Percentiles rank a stretch among this genome's conserved stretches.
Conservation (phyloP, 176 grass and related monocot species). For the Thalia dealbata region DNA sequence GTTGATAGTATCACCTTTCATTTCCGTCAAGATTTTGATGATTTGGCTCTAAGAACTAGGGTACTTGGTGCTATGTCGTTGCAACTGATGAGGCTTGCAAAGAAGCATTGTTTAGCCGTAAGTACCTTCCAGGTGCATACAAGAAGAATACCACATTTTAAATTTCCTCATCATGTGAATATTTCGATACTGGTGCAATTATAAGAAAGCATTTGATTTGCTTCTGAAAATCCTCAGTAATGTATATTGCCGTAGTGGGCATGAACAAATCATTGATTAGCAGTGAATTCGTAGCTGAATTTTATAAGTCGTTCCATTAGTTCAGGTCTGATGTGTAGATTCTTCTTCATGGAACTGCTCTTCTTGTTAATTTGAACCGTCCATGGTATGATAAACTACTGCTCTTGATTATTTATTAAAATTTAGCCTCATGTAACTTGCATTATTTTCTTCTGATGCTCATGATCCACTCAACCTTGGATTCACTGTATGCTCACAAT, state of each 20-base stretch:
- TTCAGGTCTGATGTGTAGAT: neutral
- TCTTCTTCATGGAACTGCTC: neutral
- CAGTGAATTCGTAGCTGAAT: neutral
- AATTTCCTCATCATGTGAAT: neutral
- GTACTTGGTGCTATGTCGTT: conserved; percentile 77
- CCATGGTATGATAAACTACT: too few relatives aligned
- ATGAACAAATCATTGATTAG: neutral
- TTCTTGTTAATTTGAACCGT: too few relatives aligned
- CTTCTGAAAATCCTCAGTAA: neutral
- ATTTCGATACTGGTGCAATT: neutral
- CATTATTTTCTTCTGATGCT: too few relatives aligned
- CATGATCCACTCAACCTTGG: too few relatives aligned
- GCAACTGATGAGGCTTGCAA: conserved; percentile 77
- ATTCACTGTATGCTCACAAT: neutral
- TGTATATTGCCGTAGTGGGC: neutral
- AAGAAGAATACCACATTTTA: neutral
- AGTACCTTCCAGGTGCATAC: conserved; percentile 9
- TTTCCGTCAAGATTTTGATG: conserved; percentile 96
- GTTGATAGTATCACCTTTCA: conserved; percentile 96
- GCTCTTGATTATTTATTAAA: too few relatives aligned
- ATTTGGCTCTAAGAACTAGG: conserved; percentile 67
- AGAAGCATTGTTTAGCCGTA: conserved; percentile 60
- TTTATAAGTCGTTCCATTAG: neutral
- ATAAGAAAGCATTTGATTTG: neutral
- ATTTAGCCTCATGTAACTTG: too few relatives aligned